Percentiles rank a stretch among this genome's conserved stretches.
phyloP scores from a whole-genome alignment of 2,329 filamentous ascomycete genomes.

The Didymella sp. region DNA sequence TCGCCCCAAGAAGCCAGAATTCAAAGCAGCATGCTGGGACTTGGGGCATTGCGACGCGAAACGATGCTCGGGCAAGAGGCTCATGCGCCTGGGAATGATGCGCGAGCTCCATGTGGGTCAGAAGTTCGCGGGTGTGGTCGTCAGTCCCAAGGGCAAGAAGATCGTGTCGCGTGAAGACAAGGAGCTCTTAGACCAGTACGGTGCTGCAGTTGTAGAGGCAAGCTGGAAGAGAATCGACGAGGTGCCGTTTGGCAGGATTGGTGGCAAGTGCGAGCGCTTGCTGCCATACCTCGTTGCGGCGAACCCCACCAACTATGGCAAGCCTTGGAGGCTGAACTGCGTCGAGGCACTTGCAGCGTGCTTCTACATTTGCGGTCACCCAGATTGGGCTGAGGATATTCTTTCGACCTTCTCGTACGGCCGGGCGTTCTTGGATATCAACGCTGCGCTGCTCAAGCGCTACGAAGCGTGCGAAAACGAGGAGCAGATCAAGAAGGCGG shows the following conservation, averaged over 20 bases:
- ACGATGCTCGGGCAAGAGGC: constrained; percentile 90
- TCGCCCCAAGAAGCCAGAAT: constrained; percentile 60
- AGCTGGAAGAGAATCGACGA: constrained; percentile 94
- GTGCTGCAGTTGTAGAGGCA: constrained; percentile 95
- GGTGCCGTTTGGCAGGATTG: constrained; percentile 88
- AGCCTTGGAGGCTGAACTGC: constrained; percentile 93
- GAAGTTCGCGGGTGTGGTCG: constrained; percentile 88
- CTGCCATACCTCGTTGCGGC: constrained; percentile 95
- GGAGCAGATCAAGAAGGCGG: constrained; percentile 79
- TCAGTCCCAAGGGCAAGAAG: constrained; percentile 92
- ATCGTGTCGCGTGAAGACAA: constrained; percentile 83
- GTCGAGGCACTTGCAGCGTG: constrained; percentile 92
- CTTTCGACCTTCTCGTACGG: constrained; percentile 89
- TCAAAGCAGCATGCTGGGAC: constrained; percentile 98
- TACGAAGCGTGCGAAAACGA: constrained; percentile 87
- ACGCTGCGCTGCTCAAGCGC: constrained; percentile 77
- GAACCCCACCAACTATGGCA: constrained; percentile 96
- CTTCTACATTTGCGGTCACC: constrained; percentile 89
- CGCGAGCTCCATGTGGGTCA: constrained; percentile 90
- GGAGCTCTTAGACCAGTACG: constrained; percentile 82
- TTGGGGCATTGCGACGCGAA: constrained; percentile 97
- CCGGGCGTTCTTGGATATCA: constrained; percentile 87
- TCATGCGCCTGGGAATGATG: constrained; percentile 93
- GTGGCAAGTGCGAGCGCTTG: constrained; percentile 84
- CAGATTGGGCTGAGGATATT: constrained; percentile 87